Evolutionary conservation across 805 yeast genomes (phyloP), one percentile per base, ranked within the genome.

Genomic region (Candida insectorum): DNA sequence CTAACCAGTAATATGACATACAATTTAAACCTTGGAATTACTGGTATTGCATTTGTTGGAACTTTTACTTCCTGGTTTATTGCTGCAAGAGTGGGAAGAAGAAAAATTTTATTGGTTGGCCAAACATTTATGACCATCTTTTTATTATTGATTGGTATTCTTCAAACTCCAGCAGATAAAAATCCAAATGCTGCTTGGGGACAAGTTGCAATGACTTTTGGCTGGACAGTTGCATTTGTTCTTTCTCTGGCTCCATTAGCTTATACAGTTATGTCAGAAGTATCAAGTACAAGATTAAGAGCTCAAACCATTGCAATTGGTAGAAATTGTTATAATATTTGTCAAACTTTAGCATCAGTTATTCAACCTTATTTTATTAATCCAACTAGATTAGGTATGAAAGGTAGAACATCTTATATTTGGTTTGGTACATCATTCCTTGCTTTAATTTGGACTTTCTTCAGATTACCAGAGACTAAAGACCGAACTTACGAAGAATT

Each of bases 401-500:
- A 56, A 31, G 70, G 65, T 21, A 63, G 62, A 48, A 51, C 65
- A 15, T 67, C 61, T 12, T 54, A 59, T 36, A 56, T 63, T 48
- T 62, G 62, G 60, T 60, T 56, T 16, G 67, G 60, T 5, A 46
- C 58, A 11, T 28, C 45, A 12, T 32, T 54, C 8, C 23, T 50
- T 24, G 44, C 48, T 18, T 33, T 57, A 10, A 11, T 62, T 21
- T 72, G 75, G 73, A 54, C 62, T 19, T 65, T 56, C 51, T 65
- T 72, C 52, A 64, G 71, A 31, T 55, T 75, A 26, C 83, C 84
- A 6, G 84, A 77, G 50, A 71, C 80, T 14, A 59, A 61, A 41
- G 68, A 65, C 33, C 62, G 79, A 48, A 72, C 81, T 0, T 75
- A 61, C 47, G 77, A 73, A 28, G 82, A 77, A 45, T 56, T 77